Percentiles rank a stretch among this genome's conserved stretches.
phyloP scores from a whole-genome alignment of 768 basidiomycete species.

The Psilocybe sp. region DNA sequence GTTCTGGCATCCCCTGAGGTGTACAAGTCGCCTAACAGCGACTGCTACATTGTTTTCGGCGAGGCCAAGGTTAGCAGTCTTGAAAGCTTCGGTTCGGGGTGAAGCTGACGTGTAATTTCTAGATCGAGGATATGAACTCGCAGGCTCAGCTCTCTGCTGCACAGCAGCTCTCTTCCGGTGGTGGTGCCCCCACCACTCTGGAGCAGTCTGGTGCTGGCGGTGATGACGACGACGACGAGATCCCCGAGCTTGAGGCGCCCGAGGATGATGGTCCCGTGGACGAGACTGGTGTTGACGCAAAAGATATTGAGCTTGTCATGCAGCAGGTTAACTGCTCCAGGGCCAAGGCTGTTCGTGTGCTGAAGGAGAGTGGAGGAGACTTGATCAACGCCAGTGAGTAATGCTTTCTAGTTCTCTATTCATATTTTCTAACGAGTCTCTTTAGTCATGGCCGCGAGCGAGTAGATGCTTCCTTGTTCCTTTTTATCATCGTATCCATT shows the following conservation, averaged over 20 bases:
- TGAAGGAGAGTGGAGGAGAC: conserved; percentile 92
- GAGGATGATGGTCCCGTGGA: conserved; percentile 83
- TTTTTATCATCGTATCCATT: conserved; percentile 31
- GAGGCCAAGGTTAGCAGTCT: conserved; percentile 75
- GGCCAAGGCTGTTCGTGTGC: conserved; percentile 85
- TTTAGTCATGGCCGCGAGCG: conserved; percentile 90
- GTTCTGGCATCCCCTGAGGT: conserved; percentile 94
- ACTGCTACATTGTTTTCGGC: conserved; percentile 99
- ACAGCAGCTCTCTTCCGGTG: conserved; percentile 67
- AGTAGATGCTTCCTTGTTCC: conserved; percentile 44
- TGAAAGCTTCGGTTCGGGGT: neutral
- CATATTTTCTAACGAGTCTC: neutral
- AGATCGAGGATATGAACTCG: conserved; percentile 89
- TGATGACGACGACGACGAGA: conserved; percentile 74
- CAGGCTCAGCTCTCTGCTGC: conserved; percentile 74
- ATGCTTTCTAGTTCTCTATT: neutral
- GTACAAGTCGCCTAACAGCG: conserved; percentile 95
- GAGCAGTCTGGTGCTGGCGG: conserved; percentile 49
- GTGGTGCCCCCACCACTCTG: conserved; percentile 41
- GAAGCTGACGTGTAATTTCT: neutral
- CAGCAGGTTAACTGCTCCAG: conserved; percentile 83
- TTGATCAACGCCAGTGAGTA: conserved; percentile 94
- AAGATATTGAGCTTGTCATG: conserved; percentile 96
- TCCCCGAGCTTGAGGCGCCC: conserved; percentile 79
- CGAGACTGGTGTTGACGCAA: conserved; percentile 86